Base-by-base conservation (phyloP, 805 yeast genomes). In the Pachysolen tannophilus region DNA sequence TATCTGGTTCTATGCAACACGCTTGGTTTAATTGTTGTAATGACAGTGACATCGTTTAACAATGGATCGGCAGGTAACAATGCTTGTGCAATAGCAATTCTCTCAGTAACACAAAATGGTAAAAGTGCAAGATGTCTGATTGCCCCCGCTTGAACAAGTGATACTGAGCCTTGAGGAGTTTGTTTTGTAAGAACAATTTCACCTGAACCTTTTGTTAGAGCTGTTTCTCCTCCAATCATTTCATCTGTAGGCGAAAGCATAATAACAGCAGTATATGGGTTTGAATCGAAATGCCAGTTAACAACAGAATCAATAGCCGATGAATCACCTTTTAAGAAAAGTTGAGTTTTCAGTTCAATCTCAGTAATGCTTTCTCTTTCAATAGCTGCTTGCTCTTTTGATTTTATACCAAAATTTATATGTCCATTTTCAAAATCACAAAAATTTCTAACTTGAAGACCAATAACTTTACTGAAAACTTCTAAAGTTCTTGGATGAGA, bases 201-300 rank as follows among this genome's bases (percentile, higher is more conserved):
- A 3, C 50, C 56, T 28, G 55, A 52, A 3, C 69, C 69, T 57
- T 56, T 59, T 40, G 61, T 53, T 26, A 67, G 52, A 6, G 58
- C 58, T 1, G 73, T 67, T 38, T 62, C 67, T 20, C 69, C 69
- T 9, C 69, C 69, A 42, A 64, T 55, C 69, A 64, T 64, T 16
- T 52, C 48, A 16, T 58, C 46, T 8, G 67, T 63, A 38, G 63
- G 67, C 9, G 65, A 60, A 19, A 63, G 45, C 68, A 64, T 63
- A 33, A 64, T 55, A 6, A 63, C 68, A 40, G 68, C 62, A 17
- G 63, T 67, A 44, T 60, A 63, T 0, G 69, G 67, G 30, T 60
- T 63, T 15, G 63, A 53, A 42, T 64, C 69, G 31, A 49, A 31
- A 45, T 64, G 69, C 69, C 69, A 64, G 21, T 58, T 60, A 25